Conservation (phyloP, 192 early-diverging fungal species). For the Backusella sp. region DNA sequence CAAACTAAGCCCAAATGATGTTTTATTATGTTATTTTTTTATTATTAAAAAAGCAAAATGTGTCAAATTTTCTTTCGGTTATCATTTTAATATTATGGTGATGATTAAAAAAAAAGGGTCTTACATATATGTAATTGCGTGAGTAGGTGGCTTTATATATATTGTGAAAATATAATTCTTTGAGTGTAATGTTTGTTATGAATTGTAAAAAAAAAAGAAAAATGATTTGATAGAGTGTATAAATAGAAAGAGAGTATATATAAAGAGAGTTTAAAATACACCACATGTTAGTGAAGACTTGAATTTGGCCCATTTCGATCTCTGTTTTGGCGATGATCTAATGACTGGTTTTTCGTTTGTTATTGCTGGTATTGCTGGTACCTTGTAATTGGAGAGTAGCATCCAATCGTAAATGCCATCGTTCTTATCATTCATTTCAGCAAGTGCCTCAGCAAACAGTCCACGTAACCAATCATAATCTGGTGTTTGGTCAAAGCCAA, state of each 20-base stretch:
- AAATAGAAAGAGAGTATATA: neutral
- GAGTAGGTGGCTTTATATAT: too few relatives aligned
- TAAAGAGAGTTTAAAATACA: neutral
- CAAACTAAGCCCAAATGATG: too few relatives aligned
- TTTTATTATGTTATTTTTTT: too few relatives aligned
- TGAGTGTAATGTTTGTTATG: neutral
- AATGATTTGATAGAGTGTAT: neutral
- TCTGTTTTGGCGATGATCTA: neutral
- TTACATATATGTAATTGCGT: too few relatives aligned
- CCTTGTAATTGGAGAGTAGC: conserved; percentile 40
- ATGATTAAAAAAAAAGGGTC: too few relatives aligned
- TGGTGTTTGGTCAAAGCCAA: conserved; percentile 92
- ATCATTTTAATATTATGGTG: too few relatives aligned
- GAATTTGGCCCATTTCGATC: conserved; percentile 2
- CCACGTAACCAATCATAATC: conserved; percentile 91
- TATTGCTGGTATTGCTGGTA: neutral
- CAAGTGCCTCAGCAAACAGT: conserved; percentile 78
- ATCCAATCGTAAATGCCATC: conserved; percentile 90
- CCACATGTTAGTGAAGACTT: conserved; percentile 8
- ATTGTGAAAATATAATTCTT: neutral
- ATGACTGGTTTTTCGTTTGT: neutral
- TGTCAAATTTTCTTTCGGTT: too few relatives aligned
- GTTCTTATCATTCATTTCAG: conserved; percentile 77
- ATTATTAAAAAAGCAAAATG: too few relatives aligned
- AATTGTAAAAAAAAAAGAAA: neutral